Evolutionary conservation across 106 monocot genomes (phyloP).

Genomic region (Triglochin maritima): DNA sequence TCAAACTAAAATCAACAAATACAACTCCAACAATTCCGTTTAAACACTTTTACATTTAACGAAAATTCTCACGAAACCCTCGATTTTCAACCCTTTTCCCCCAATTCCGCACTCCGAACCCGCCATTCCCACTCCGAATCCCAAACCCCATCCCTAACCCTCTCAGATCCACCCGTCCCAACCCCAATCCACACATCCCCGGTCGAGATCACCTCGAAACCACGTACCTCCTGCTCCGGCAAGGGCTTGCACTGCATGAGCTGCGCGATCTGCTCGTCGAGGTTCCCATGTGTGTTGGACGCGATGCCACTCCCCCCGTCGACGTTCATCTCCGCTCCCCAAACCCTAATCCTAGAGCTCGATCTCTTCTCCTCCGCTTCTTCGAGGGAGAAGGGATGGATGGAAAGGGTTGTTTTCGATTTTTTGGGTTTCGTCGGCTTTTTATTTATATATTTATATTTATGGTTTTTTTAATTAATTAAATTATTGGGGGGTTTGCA

Average conservation of each 20-base stretch:
- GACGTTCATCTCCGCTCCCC: constrained; percentile 26
- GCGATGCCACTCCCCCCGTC: constrained; percentile 8
- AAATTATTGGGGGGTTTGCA: no score
- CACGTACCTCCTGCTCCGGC: constrained; percentile 60
- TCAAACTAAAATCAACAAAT: not conserved
- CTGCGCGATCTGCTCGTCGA: constrained; percentile 86
- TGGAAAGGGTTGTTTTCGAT: no score
- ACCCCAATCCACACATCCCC: not conserved
- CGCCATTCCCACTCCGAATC: not conserved
- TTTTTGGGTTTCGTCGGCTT: no score
- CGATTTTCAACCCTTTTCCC: not conserved
- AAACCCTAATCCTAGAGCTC: constrained; percentile 10
- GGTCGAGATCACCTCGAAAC: not conserved
- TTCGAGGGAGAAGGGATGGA: no score
- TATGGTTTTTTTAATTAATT: no score
- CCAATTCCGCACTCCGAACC: not conserved
- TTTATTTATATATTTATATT: no score
- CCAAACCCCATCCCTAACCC: not conserved
- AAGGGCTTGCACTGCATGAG: constrained; percentile 94
- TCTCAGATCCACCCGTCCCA: not conserved
- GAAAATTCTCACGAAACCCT: not conserved
- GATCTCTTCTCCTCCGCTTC: no score
- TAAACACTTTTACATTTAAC: no score
- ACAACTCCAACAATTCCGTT: not conserved
- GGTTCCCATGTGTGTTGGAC: constrained; percentile 37